These are phyloP conservation scores for Bipolaris oryzae DNA, from an alignment of 2,329 filamentous ascomycete genomes.

Conservation along the genomic window DNA sequence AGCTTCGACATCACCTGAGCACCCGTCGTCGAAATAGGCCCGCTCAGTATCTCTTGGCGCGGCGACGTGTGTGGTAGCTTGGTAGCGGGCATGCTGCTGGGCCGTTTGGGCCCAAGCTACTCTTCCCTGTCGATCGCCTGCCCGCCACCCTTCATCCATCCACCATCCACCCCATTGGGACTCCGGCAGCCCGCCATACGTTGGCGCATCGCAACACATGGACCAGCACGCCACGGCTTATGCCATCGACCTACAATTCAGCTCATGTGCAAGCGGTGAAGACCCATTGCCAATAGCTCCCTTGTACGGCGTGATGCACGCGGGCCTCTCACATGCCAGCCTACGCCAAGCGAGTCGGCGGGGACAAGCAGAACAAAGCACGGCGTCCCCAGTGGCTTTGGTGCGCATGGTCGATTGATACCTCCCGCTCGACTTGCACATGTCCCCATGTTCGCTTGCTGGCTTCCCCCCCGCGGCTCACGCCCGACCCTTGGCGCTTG, in stretches of 20 bases:
- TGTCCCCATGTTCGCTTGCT: neutral
- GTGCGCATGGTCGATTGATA: neutral
- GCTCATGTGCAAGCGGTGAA: neutral
- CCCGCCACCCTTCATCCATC: neutral
- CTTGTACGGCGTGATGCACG: neutral
- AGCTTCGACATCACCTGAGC: conserved; percentile 1
- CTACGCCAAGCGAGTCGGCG: neutral
- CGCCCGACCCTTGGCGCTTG: neutral
- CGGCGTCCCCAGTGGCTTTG: neutral
- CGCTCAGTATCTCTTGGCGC: neutral
- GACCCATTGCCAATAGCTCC: neutral
- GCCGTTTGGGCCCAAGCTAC: neutral
- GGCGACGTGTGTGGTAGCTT: neutral
- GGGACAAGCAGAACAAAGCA: neutral
- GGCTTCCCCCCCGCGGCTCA: neutral
- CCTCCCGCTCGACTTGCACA: neutral
- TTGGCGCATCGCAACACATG: neutral
- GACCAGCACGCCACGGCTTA: neutral
- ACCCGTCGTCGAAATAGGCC: neutral
- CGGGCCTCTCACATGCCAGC: neutral
- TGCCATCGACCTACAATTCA: neutral
- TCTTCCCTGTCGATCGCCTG: neutral
- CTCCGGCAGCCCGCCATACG: neutral
- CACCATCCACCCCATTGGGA: neutral
- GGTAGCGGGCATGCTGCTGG: neutral